Conservation (phyloP, 106 monocot species). For the Hemerocallis citrina region DNA sequence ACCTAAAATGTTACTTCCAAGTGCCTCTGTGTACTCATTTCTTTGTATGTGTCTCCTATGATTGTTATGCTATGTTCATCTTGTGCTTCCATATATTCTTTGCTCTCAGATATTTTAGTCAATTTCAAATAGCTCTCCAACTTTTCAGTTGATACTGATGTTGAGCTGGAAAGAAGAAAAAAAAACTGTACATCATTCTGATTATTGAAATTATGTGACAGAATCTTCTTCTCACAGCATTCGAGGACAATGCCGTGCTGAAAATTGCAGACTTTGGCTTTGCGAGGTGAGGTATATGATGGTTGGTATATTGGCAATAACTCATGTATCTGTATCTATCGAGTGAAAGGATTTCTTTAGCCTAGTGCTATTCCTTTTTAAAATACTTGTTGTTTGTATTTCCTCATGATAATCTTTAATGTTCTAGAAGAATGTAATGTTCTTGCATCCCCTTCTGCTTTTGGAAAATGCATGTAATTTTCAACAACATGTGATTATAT, state of each 20-base stretch:
- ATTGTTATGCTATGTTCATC: not conserved
- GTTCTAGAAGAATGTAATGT: too few relatives aligned
- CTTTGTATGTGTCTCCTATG: too few relatives aligned
- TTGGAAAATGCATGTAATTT: too few relatives aligned
- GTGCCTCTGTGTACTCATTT: not conserved
- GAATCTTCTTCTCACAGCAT: conserved; percentile 82
- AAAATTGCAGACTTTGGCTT: conserved; percentile 99
- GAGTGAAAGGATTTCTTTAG: not conserved
- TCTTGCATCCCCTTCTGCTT: too few relatives aligned
- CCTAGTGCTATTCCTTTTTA: not conserved
- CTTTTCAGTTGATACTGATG: not conserved
- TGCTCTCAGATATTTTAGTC: not conserved
- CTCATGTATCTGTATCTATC: not conserved
- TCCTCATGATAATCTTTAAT: not conserved
- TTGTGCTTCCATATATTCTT: not conserved
- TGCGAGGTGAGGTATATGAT: conserved; percentile 58
- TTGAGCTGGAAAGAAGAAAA: not conserved
- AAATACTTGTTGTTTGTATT: not conserved
- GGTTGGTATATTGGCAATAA: not conserved
- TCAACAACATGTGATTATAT: too few relatives aligned
- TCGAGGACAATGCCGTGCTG: conserved; percentile 58
- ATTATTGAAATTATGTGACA: conserved; percentile 30
- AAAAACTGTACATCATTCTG: conserved; percentile 2
- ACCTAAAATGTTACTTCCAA: too few relatives aligned
- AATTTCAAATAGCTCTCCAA: not conserved